Base-by-base conservation (phyloP, 495 filamentous ascomycete genomes). In the Podospora appendiculata region DNA sequence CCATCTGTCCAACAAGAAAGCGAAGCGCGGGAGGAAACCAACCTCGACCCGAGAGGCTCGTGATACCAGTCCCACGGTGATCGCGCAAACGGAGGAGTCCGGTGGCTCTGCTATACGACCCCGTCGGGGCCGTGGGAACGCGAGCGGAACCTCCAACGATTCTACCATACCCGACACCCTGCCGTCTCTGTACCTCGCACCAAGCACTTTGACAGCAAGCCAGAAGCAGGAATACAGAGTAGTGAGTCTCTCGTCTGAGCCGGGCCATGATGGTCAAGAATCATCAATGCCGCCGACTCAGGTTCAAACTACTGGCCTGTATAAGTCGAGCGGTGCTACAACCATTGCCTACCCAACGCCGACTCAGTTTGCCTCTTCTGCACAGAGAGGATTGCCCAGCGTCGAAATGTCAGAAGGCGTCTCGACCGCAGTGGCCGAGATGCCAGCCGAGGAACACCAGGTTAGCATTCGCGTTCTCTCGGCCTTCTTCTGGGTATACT, bases 291-390 rank as follows among this genome's bases (percentile, higher is more conserved):
- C 53, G 13, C 10, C 25, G 2, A 40, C 35, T 13, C 32, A 3
- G 10, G 8, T 17, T 12, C 44, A 14, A 5, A 35, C 7, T 13
- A 36, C 40, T 32, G 49, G 48, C 8, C n/a, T 43, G 41, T 56
- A 62, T 33, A 64, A 47, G 46, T 66, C 63, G 6, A 66, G 63
- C 50, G 54, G 52, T 7, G 50, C 50, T 4, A 58, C 58, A 8
- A 66, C 63, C 2, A 50, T 66, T 34, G 55, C 59, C 0, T 62
- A 65, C 19, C 50, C 62, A 10, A 61, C 61, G 2, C 62, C 62
- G 12, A 62, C 59, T 19, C 50, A 51, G 10, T 51, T 53, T 41
- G 57, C n/a, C 6, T 53, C 48, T n/a, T 52, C 52, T 3, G 36
- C 3, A 38, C 36, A 2, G 25, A 25, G 25, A 25, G 25, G 5